Conservation (phyloP, 345 rosid genomes). For the Gossypium ekmanianum region DNA sequence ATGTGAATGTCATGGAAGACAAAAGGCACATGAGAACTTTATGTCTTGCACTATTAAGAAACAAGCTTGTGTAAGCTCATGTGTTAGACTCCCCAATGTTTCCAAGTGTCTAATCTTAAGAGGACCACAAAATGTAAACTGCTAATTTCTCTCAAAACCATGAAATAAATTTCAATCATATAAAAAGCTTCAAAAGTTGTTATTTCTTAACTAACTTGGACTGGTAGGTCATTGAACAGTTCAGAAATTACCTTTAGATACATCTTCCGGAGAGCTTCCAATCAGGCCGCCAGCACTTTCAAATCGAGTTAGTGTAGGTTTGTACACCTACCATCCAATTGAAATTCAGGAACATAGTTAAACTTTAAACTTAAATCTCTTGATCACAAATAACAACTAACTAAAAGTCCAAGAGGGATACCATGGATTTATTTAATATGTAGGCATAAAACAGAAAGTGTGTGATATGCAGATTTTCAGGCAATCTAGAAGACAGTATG, state of each 20-base stretch:
- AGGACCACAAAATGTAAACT: not conserved
- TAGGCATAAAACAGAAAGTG: conserved; percentile 6
- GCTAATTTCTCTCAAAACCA: not conserved
- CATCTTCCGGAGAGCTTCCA: conserved; percentile 71
- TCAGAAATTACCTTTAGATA: conserved; percentile 58
- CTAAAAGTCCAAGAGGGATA: not conserved
- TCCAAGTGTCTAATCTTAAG: not conserved
- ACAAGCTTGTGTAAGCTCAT: conserved; percentile 2
- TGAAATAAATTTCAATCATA: conserved; percentile 5
- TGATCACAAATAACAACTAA: not conserved
- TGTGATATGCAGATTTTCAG: not conserved
- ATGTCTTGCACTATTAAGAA: not conserved
- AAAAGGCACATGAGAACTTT: conserved; percentile 4
- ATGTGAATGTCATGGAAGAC: not conserved
- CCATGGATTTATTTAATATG: not conserved
- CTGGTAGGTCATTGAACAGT: not conserved
- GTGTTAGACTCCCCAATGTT: not conserved
- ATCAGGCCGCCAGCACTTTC: conserved; percentile 68
- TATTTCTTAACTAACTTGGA: conserved; percentile 11
- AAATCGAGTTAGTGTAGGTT: conserved; percentile 70
- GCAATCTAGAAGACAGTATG: conserved; percentile 2
- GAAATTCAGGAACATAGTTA: conserved; percentile 1
- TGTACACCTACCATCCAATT: conserved; percentile 61
- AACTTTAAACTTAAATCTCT: not conserved
- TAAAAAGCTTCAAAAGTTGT: conserved; percentile 1